phyloP scores from a whole-genome alignment of 768 basidiomycete genomes.

The Mrakia blollopis region DNA sequence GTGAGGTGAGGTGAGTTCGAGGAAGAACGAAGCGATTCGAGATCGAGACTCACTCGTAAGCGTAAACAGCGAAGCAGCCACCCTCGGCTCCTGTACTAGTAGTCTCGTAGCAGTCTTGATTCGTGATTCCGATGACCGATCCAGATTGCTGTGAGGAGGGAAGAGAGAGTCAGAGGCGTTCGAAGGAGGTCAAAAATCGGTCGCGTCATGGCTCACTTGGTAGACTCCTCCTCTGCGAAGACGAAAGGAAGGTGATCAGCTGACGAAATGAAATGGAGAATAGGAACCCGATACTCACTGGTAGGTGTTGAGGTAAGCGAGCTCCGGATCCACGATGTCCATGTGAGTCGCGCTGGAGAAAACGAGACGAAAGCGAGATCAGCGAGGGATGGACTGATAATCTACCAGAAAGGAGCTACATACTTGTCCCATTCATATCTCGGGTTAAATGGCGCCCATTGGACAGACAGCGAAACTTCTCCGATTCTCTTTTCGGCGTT shows the following conservation, averaged over 20 bases:
- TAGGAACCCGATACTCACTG: not conserved
- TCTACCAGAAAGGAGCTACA: too few relatives aligned
- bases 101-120: constrained; percentile 31
- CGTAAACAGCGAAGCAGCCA: constrained; percentile 30
- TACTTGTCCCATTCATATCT: constrained; percentile 16
- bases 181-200: not conserved
- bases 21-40: too few relatives aligned
- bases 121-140: constrained; percentile 20
- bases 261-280: too few relatives aligned
- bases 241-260: too few relatives aligned
- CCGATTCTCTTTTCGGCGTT: constrained; percentile 42
- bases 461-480: constrained; percentile 25
- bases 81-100: not conserved
- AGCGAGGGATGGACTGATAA: not conserved
- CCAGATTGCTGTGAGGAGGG: constrained; percentile 24
- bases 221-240: constrained; percentile 17
- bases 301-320: constrained; percentile 25
- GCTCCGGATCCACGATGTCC: not conserved
- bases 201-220: not conserved
- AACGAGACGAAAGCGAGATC: not conserved
- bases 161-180: not conserved
- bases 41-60: constrained; percentile 8
- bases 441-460: constrained; percentile 23
- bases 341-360: constrained; percentile 12
- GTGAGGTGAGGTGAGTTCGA: too few relatives aligned